phyloP scores from a whole-genome alignment of 2,329 filamentous ascomycete species.

The Microdochium paspali region DNA sequence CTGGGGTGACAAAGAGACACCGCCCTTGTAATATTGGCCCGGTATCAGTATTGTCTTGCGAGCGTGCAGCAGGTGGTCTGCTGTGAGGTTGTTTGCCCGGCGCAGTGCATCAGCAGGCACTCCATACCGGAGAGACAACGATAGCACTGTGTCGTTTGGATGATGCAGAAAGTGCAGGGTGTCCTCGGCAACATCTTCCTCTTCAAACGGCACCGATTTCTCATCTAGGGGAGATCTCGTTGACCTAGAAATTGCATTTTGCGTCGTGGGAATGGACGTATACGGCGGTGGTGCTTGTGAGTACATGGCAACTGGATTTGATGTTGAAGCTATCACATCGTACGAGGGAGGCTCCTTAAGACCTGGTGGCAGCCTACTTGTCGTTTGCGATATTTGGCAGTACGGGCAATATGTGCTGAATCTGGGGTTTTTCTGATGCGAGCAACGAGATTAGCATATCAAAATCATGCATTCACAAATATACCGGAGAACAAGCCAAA shows the following conservation, averaged over 20 bases:
- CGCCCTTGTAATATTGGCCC: slow-evolving; percentile 57
- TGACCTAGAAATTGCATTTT: neutral
- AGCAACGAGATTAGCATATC: neutral
- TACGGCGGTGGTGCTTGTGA: slow-evolving; percentile 29
- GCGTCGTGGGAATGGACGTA: slow-evolving; percentile 8
- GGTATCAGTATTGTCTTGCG: slow-evolving; percentile 65
- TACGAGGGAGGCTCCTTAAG: slow-evolving; percentile 63
- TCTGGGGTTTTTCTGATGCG: slow-evolving; percentile 48
- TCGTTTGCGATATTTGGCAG: slow-evolving; percentile 60
- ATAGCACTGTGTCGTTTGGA: slow-evolving; percentile 55
- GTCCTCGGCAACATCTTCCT: slow-evolving; percentile 40
- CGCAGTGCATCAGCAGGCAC: slow-evolving; percentile 56
- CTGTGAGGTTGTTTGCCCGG: slow-evolving; percentile 58
- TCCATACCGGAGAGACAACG: slow-evolving; percentile 61
- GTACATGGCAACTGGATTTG: slow-evolving; percentile 11
- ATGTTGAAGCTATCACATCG: slow-evolving; percentile 24
- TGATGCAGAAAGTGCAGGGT: slow-evolving; percentile 68
- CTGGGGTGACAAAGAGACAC: slow-evolving; percentile 57
- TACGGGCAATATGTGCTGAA: slow-evolving; percentile 63
- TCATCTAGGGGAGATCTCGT: slow-evolving; percentile 13
- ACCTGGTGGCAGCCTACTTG: slow-evolving; percentile 49
- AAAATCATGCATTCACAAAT: no score
- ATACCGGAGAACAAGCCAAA: no score
- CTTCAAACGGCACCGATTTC: slow-evolving; percentile 16
- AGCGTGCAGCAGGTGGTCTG: slow-evolving; percentile 61